These are phyloP conservation scores for Gastrodia elata DNA, from an alignment of 106 monocot genomes.

Conservation along the genomic window DNA sequence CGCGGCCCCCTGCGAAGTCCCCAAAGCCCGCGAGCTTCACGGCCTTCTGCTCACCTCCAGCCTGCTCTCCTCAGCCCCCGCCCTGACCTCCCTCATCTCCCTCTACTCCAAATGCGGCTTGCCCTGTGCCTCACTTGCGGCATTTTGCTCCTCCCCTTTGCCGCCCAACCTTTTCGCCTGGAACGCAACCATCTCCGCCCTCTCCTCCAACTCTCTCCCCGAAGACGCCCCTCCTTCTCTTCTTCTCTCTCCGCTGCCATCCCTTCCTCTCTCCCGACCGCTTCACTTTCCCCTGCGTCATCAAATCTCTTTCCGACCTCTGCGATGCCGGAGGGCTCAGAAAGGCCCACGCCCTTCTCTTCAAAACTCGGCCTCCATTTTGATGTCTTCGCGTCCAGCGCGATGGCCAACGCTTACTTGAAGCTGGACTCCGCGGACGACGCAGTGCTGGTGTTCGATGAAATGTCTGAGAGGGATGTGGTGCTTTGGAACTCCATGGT, in stretches of 20 bases:
- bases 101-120: conserved; percentile 43
- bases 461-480: conserved; percentile 46
- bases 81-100: conserved; percentile 51
- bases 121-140: conserved; percentile 26
- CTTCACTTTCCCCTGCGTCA: conserved; percentile 54
- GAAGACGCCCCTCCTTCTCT: conserved; percentile 23
- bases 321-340: not conserved
- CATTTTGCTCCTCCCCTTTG: conserved; percentile 21
- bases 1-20: conserved; percentile 13
- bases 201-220: conserved; percentile 34
- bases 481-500: conserved; percentile 91
- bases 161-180: conserved; percentile 34
- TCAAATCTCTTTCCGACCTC: conserved; percentile 43
- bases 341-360: conserved; percentile 22
- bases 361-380: conserved; percentile 24
- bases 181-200: conserved; percentile 46
- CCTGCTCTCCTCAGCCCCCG: conserved; percentile 33
- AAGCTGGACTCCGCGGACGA: conserved; percentile 21
- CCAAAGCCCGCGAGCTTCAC: conserved; percentile 25
- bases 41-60: conserved; percentile 22
- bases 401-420: conserved; percentile 37
- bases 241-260: conserved; percentile 15
- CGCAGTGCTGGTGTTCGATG: conserved; percentile 43
- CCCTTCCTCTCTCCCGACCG: conserved; percentile 30
- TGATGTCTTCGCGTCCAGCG: conserved; percentile 53